A percentile compares a stretch with the other conserved stretches of the same genome.
phyloP scores from a whole-genome alignment of 192 early-diverging fungal genomes.

The Coemansia sp. region DNA sequence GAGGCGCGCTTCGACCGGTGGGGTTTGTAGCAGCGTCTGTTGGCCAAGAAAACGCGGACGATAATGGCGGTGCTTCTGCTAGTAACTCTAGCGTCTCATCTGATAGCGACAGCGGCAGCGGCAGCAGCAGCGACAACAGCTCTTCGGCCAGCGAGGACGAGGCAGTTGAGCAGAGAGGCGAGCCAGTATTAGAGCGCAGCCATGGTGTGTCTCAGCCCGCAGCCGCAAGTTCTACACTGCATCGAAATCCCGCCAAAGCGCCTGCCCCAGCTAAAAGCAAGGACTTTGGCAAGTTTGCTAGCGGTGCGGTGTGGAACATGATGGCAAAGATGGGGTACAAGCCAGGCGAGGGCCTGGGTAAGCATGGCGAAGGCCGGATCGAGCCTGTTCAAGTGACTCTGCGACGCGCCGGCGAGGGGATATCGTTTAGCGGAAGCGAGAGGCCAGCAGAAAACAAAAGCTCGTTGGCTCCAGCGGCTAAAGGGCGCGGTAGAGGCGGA shows the following conservation, averaged over 20 bases:
- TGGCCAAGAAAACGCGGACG: not conserved
- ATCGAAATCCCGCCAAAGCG: not conserved
- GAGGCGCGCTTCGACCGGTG: constrained; percentile 7
- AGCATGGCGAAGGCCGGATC: constrained; percentile 81
- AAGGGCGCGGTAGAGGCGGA: not conserved
- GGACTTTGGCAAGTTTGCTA: constrained; percentile 88
- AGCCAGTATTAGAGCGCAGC: not conserved
- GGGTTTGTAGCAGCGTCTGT: constrained; percentile 20
- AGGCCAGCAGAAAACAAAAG: constrained; percentile 36
- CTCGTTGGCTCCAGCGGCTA: not conserved
- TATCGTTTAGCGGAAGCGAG: constrained; percentile 82
- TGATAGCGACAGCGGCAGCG: constrained; percentile 12
- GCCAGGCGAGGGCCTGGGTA: constrained; percentile 88
- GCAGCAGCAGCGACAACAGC: constrained; percentile 4
- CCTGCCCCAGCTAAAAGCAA: constrained; percentile 17
- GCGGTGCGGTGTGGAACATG: constrained; percentile 75
- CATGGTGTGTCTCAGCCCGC: not conserved
- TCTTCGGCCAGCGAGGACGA: not conserved
- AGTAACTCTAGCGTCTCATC: not conserved
- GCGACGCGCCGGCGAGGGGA: constrained; percentile 79
- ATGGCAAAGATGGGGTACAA: constrained; percentile 92
- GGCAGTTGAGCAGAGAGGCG: not conserved
- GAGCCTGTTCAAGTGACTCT: constrained; percentile 90
- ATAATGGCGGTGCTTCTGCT: not conserved
- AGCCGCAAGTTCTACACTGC: not conserved